A percentile compares a stretch with the other conserved stretches of the same genome.
Evolutionary conservation across 2,329 filamentous ascomycete genomes (phyloP).

Genomic region (Trichoderma breve): DNA sequence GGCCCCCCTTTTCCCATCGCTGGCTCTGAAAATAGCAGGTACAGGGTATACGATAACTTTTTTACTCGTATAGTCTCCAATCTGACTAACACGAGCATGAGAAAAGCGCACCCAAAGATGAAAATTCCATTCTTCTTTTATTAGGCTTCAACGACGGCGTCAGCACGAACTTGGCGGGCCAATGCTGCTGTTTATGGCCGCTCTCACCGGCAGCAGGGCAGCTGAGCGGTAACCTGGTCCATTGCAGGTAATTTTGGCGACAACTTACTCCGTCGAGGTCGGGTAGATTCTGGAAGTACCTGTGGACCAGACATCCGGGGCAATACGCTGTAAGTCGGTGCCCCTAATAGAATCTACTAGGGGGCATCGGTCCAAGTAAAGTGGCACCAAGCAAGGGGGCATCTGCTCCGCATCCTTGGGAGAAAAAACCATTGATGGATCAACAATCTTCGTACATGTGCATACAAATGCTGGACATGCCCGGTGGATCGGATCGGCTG

Average conservation of each 20-base stretch:
- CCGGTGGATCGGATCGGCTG: constrained; percentile 14
- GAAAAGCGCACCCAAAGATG: not conserved
- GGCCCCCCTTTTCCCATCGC: not conserved
- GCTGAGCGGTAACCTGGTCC: not conserved
- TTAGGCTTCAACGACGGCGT: not conserved
- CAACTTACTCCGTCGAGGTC: not conserved
- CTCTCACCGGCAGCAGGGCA: constrained; percentile 11
- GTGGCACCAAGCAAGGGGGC: not conserved
- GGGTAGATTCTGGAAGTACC: not conserved
- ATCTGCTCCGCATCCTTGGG: not conserved
- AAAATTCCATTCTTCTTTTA: not conserved
- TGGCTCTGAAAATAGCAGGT: not conserved
- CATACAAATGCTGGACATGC: constrained; percentile 6
- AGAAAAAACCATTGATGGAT: not conserved
- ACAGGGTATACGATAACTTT: not conserved
- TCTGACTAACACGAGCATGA: not conserved
- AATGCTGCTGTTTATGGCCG: not conserved
- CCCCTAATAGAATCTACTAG: not conserved
- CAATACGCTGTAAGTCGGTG: not conserved
- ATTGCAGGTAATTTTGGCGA: not conserved
- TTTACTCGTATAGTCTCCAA: not conserved
- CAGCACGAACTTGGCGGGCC: not conserved
- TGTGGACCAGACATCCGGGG: not conserved
- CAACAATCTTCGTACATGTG: not conserved
- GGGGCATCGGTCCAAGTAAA: not conserved